phyloP scores from a whole-genome alignment of 225 moss, liverwort and hornwort genomes.

The Physcomitrellopsis africana region DNA sequence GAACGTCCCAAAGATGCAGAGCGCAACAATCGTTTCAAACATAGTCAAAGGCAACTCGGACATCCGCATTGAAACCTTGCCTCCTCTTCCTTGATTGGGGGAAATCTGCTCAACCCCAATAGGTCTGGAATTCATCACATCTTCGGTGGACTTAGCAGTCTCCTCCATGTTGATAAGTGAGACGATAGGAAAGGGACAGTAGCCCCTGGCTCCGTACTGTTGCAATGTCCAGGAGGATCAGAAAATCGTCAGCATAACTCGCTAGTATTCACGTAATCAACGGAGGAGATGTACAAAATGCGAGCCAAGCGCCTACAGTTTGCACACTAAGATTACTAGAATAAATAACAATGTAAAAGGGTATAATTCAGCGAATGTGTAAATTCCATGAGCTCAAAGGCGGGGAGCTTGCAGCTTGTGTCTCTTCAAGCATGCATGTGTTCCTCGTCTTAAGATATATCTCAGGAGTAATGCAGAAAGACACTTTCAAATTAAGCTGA shows the following conservation, averaged over 20 bases:
- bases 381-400: slow-evolving; percentile 23
- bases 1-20: slow-evolving; percentile 67
- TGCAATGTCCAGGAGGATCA: background rate
- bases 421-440: slow-evolving; percentile 33
- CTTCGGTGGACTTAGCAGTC: slow-evolving; percentile 24
- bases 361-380: background rate
- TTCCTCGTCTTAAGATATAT: slow-evolving; percentile 15
- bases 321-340: background rate
- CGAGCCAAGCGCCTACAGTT: background rate
- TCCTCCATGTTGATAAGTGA: slow-evolving; percentile 46
- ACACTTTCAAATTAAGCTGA: slow-evolving; percentile 22
- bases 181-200: slow-evolving; percentile 42
- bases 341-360: background rate
- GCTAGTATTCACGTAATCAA: background rate
- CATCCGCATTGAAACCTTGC: slow-evolving; percentile 32
- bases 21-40: slow-evolving; percentile 55
- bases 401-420: slow-evolving; percentile 42
- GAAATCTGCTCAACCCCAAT: slow-evolving; percentile 33
- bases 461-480: slow-evolving; percentile 24
- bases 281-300: background rate
- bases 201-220: slow-evolving; percentile 55
- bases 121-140: slow-evolving; percentile 40
- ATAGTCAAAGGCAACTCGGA: slow-evolving; percentile 61
- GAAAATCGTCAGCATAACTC: slow-evolving; percentile 9
- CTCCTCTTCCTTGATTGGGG: slow-evolving; percentile 19